Conservation (phyloP, 179 eudicot genomes). For the Spinacia oleracea region DNA sequence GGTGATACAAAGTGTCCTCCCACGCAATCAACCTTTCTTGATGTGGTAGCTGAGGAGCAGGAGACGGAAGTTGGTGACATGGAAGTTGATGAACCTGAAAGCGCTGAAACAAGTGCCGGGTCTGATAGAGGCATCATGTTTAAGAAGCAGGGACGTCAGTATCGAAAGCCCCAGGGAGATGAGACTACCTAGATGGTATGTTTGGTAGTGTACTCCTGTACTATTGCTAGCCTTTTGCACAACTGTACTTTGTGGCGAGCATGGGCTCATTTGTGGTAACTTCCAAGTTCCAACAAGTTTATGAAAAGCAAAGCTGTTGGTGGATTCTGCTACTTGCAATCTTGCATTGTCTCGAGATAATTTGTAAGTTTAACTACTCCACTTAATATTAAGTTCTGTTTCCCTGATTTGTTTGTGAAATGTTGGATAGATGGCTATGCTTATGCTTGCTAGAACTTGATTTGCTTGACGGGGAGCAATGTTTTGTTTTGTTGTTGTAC, state of each 20-base stretch:
- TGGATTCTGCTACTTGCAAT: neutral
- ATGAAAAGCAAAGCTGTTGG: neutral
- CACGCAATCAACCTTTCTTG: constrained; percentile 26
- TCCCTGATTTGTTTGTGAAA: neutral
- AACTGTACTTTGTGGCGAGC: neutral
- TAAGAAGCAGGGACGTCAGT: constrained; percentile 36
- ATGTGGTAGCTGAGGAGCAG: constrained; percentile 32
- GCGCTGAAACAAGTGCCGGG: constrained; percentile 20
- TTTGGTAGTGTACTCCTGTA: neutral
- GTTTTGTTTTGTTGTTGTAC: neutral
- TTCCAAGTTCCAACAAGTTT: neutral
- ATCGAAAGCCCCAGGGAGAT: constrained; percentile 35
- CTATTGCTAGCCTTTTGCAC: neutral
- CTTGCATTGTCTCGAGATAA: neutral
- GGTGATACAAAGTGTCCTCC: constrained; percentile 26
- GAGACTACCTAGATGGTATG: constrained; percentile 14
- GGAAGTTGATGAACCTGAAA: constrained; percentile 40
- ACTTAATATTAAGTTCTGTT: neutral
- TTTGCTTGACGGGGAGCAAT: constrained; percentile 6
- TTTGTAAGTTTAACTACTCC: neutral
- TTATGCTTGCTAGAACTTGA: neutral
- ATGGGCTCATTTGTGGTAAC: neutral
- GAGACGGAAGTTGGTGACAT: constrained; percentile 35
- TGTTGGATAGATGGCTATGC: neutral
- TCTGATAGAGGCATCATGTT: constrained; percentile 4